These are phyloP conservation scores for Gyrodon lividus DNA, from an alignment of 768 basidiomycete genomes.

Conservation along the genomic window DNA sequence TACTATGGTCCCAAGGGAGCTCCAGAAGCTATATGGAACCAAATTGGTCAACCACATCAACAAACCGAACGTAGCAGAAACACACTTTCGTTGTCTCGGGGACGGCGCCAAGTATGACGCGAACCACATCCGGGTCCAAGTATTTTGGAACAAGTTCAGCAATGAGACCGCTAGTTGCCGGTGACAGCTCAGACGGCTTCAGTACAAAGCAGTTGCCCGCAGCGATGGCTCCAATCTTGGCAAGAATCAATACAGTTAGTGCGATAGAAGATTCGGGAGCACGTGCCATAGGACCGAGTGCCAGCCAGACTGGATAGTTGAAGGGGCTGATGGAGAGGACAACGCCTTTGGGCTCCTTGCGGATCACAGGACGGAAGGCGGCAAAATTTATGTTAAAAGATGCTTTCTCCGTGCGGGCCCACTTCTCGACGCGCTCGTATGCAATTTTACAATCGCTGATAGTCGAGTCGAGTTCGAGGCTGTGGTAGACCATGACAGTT, in stretches of 20 bases:
- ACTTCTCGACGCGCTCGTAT: constrained; percentile 66
- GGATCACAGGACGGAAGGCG: constrained; percentile 59
- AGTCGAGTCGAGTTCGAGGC: constrained; percentile 58
- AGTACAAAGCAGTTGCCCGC: constrained; percentile 72
- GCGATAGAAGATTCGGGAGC: background rate
- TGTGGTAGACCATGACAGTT: constrained; percentile 23
- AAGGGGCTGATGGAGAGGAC: constrained; percentile 70
- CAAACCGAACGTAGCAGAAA: background rate
- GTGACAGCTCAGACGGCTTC: constrained; percentile 75
- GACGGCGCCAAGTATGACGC: constrained; percentile 67
- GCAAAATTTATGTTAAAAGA: constrained; percentile 55
- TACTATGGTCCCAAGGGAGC: constrained; percentile 65
- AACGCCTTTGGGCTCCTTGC: constrained; percentile 77
- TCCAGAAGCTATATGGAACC: constrained; percentile 55
- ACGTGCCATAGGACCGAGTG: constrained; percentile 56
- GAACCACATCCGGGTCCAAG: constrained; percentile 62
- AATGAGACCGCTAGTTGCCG: constrained; percentile 54
- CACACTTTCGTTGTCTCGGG: constrained; percentile 59
- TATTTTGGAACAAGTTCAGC: constrained; percentile 74
- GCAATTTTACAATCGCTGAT: constrained; percentile 56
- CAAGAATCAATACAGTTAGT: constrained; percentile 15
- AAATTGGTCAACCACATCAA: background rate
- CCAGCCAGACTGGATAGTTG: constrained; percentile 70
- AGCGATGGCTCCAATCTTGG: constrained; percentile 64
- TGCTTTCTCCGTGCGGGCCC: constrained; percentile 65